These are phyloP conservation scores for Nicotiana tomentosiformis DNA, from an alignment of 257 asterid species.

Conservation along the genomic window DNA sequence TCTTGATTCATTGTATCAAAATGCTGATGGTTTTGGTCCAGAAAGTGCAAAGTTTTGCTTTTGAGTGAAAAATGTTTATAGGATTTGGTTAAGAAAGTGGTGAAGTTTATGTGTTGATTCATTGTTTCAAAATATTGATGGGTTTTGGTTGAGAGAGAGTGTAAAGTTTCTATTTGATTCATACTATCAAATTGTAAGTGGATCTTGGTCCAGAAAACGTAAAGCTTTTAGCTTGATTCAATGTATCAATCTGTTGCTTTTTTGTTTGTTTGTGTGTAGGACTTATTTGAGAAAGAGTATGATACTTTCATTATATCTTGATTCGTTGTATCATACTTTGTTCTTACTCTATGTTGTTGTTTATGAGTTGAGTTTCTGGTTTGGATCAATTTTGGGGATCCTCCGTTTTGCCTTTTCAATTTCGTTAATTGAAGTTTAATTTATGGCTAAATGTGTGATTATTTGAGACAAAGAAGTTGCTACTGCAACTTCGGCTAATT, in stretches of 20 bases:
- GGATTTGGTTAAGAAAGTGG: too few species aligned
- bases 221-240: neutral
- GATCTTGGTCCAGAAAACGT: neutral
- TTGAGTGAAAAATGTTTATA: too few species aligned
- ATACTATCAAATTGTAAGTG: neutral
- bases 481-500: neutral
- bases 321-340: neutral
- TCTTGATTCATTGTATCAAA: neutral
- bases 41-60: too few species aligned
- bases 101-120: too few species aligned
- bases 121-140: too few species aligned
- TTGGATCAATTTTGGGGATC: neutral
- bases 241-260: neutral
- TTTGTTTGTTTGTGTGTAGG: neutral
- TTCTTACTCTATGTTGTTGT: neutral
- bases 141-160: too few species aligned
- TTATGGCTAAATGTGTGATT: neutral
- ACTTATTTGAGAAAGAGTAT: neutral
- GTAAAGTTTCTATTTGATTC: neutral
- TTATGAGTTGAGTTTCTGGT: neutral
- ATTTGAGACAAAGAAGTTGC: neutral
- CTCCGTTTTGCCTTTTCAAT: neutral
- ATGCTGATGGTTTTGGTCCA: too few species aligned
- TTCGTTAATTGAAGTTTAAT: neutral
- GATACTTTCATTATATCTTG: neutral